phyloP scores from a whole-genome alignment of 75 land plant genomes.

The Larix kaempferi region DNA sequence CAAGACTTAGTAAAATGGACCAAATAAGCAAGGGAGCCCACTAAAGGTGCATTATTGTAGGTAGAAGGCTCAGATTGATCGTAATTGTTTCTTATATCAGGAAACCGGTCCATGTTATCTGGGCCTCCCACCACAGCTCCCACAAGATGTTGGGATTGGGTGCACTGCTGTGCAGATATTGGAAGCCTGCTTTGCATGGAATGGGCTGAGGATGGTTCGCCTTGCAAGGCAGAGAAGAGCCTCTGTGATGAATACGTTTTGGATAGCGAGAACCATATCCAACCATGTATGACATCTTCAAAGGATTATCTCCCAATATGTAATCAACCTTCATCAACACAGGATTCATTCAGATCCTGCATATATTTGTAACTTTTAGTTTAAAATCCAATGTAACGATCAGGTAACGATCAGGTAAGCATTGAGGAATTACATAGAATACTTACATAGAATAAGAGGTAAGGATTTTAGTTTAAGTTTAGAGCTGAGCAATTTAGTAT shows the following conservation, averaged over 20 bases:
- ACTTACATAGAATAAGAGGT: no score
- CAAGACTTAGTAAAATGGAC: neutral
- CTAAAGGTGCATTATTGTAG: conserved; percentile 81
- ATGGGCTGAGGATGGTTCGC: conserved; percentile 39
- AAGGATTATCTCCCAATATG: neutral
- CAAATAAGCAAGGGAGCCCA: conserved; percentile 59
- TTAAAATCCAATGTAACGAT: no score
- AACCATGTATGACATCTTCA: conserved; percentile 80
- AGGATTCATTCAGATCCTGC: no score
- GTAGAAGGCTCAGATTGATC: conserved; percentile 63
- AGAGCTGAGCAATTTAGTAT: no score
- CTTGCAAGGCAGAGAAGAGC: conserved; percentile 66
- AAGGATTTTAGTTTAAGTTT: no score
- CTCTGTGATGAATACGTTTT: conserved; percentile 76
- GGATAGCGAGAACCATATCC: conserved; percentile 74
- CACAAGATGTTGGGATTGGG: conserved; percentile 67
- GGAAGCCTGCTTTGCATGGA: conserved; percentile 54
- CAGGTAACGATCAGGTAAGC: no score
- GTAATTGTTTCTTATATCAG: conserved; percentile 57
- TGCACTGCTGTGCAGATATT: conserved; percentile 39
- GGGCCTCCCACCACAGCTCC: conserved; percentile 93
- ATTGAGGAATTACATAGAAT: no score
- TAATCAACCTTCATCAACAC: conserved; percentile 41
- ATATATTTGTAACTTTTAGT: no score
- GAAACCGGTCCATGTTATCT: conserved; percentile 46